Conservation (phyloP, 305 asterid species). For the Withania somnifera region DNA sequence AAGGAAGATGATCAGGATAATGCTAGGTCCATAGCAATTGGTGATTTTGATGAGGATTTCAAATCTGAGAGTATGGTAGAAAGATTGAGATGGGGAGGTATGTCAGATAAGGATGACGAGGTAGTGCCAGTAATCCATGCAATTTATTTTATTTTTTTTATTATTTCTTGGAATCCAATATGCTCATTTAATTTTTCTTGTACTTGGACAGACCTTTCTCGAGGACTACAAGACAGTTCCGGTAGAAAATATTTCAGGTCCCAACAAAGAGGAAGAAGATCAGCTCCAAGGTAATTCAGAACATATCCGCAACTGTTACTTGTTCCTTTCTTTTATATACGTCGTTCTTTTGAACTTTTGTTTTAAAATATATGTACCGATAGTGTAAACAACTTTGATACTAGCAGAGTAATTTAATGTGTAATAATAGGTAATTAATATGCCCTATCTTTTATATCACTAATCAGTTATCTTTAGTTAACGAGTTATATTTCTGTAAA, state of each 20-base stretch:
- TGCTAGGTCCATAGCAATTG: constrained; percentile 36
- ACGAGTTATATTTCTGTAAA: not conserved
- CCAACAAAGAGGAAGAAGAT: constrained; percentile 36
- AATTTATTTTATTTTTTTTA: not conserved
- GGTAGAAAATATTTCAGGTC: constrained; percentile 37
- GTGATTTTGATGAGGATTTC: constrained; percentile 32
- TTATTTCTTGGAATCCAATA: not conserved
- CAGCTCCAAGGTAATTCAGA: constrained; percentile 43
- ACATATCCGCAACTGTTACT: not conserved
- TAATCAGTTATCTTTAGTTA: not conserved
- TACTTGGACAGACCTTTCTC: constrained; percentile 35
- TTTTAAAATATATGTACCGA: not conserved
- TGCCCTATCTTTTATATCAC: not conserved
- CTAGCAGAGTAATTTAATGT: too few species aligned
- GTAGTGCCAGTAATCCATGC: constrained; percentile 13
- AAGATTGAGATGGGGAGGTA: constrained; percentile 53
- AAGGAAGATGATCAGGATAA: constrained; percentile 23
- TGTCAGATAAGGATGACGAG: constrained; percentile 57
- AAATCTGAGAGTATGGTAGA: constrained; percentile 31
- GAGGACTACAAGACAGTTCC: constrained; percentile 65
- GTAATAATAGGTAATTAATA: not conserved
- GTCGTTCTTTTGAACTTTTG: too few species aligned
- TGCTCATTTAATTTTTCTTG: not conserved
- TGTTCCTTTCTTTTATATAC: not conserved
- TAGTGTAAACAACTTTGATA: not conserved